Evolutionary conservation across 306 rosid species (phyloP).

Genomic region (Pyrus communis): DNA sequence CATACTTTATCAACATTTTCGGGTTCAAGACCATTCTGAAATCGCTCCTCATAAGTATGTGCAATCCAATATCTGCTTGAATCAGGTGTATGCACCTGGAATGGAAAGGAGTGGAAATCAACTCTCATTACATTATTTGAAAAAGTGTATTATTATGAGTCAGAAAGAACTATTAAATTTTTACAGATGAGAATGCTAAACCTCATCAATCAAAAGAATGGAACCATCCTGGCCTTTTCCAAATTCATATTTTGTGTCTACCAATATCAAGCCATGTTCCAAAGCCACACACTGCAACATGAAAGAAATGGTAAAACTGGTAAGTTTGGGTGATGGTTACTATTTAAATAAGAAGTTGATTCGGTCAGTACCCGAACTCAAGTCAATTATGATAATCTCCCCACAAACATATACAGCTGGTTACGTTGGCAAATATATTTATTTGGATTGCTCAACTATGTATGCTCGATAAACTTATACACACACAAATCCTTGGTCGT

Average conservation of each 20-base stretch:
- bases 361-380: not conserved
- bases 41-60: conserved; percentile 56
- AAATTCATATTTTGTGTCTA: conserved; percentile 91
- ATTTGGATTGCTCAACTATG: not conserved
- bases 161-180: not conserved
- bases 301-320: not conserved
- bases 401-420: not conserved
- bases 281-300: conserved; percentile 65
- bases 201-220: conserved; percentile 88
- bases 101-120: not conserved
- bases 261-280: conserved; percentile 93
- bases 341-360: not conserved
- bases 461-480: not conserved
- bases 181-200: conserved; percentile 13
- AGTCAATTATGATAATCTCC: not conserved
- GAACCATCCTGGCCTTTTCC: conserved; percentile 90
- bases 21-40: conserved; percentile 80
- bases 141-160: not conserved
- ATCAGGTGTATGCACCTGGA: conserved; percentile 94
- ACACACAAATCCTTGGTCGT: not conserved
- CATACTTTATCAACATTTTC: conserved; percentile 91
- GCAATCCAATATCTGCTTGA: conserved; percentile 98
- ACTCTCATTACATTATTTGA: conserved; percentile 9
- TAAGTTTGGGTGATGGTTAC: not conserved
- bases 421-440: not conserved